Evolutionary conservation across 306 rosid genomes (phyloP).

Genomic region (Casuarina glauca): DNA sequence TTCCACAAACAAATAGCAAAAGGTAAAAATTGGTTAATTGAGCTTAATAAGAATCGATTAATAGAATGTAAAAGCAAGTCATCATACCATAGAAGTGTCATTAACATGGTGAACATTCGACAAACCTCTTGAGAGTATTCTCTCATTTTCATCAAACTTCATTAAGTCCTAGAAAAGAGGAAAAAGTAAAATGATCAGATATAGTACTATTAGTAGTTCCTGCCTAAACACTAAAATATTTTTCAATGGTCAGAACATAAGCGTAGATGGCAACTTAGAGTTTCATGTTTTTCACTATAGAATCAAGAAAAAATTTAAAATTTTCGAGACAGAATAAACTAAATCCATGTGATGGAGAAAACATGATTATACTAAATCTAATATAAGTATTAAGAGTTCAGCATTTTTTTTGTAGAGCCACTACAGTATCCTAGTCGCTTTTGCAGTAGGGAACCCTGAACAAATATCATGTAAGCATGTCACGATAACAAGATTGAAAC

Average conservation of each 20-base stretch:
- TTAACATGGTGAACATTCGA: slow-evolving; percentile 78
- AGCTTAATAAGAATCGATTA: not conserved
- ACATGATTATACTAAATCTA: not conserved
- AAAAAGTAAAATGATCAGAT: slow-evolving; percentile 11
- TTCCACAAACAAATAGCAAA: not conserved
- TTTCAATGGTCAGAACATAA: slow-evolving; percentile 2
- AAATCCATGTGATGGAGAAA: slow-evolving; percentile 10
- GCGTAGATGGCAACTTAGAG: slow-evolving; percentile 12
- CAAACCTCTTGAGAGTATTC: slow-evolving; percentile 59
- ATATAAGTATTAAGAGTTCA: slow-evolving; percentile 2
- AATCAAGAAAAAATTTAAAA: slow-evolving; percentile 24
- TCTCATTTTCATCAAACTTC: slow-evolving; percentile 77
- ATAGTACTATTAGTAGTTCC: slow-evolving; percentile 10
- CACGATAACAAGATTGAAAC: slow-evolving; percentile 4
- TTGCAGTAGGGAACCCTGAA: slow-evolving; percentile 1
- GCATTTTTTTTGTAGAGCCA: slow-evolving; percentile 9
- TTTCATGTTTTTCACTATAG: slow-evolving; percentile 14
- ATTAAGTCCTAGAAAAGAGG: slow-evolving; percentile 67
- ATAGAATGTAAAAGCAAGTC: slow-evolving; percentile 8
- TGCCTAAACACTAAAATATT: slow-evolving; percentile 15
- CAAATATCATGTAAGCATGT: slow-evolving; percentile 16
- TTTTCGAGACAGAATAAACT: slow-evolving; percentile 18
- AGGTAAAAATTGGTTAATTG: not conserved
- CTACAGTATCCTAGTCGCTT: slow-evolving; percentile 20
- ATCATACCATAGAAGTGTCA: slow-evolving; percentile 65